Percentiles rank a stretch among this genome's conserved stretches.
phyloP scores from a whole-genome alignment of 306 rosid genomes.

The Malus sylvestris region DNA sequence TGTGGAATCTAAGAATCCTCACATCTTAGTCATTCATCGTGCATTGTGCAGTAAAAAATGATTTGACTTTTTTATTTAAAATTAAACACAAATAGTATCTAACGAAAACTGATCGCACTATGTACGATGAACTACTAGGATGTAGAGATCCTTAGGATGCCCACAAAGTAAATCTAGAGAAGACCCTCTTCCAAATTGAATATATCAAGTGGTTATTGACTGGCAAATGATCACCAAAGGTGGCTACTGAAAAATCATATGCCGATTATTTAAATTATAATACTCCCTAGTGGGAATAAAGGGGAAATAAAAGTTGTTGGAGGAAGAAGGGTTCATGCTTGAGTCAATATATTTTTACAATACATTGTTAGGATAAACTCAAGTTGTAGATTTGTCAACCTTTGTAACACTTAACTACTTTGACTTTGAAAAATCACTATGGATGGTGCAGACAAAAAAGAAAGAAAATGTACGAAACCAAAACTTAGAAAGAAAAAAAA shows the following conservation, averaged over 20 bases:
- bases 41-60: fast-evolving
- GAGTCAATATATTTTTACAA: not conserved
- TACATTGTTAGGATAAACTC: not conserved
- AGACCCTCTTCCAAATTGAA: not conserved
- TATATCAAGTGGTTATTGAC: not conserved
- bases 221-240: not conserved
- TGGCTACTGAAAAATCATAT: not conserved
- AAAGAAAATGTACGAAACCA: not conserved
- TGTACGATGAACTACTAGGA: fast-evolving
- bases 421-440: not conserved
- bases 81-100: too few relatives aligned
- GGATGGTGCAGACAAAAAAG: not conserved
- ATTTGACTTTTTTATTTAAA: too few relatives aligned
- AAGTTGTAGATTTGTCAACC: not conserved
- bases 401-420: not conserved
- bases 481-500: too few relatives aligned
- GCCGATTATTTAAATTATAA: not conserved
- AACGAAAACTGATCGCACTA: fast-evolving
- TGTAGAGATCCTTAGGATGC: too few relatives aligned
- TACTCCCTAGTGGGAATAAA: not conserved
- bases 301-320: not conserved
- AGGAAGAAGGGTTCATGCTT: not conserved
- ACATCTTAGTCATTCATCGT: too few relatives aligned
- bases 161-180: too few relatives aligned
- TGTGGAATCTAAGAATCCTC: fast-evolving